Base-by-base conservation (phyloP, 1,284 basidiomycete species). In the Leccinum solheimii region DNA sequence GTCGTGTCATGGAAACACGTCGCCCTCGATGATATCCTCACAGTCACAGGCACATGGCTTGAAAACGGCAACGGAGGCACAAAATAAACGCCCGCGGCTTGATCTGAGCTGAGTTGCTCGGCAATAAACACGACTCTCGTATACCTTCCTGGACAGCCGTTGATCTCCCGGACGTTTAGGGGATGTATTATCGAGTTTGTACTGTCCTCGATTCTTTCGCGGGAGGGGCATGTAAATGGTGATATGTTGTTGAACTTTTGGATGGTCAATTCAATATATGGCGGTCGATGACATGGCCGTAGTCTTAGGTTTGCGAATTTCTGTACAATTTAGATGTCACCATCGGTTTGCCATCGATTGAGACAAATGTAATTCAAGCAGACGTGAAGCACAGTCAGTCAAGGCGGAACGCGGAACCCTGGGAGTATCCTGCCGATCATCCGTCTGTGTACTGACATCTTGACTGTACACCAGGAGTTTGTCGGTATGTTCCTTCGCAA, bases 1-100 rank as follows among this genome's bases (percentile, higher is more conserved):
- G 61, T 87, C 86, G 38, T 81, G 80, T 23, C 81, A 87, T 70
- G 85, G 85, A 27, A 82, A 80, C 38, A 76, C 76, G 59, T 82
- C 86, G 26, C 84, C 86, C 36, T 73, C 76, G 26, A 76, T 72
- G 62, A 69, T 68, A 26, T 72, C 70, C 30, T 69, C 72, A 14
- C 45, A 21, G 9, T 50, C 49, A 16, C 66, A 64, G 54, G 55
- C 56, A 56, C 70, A 65, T 60, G 61, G 50, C 55, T 21, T n/a
- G 58, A 73, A 66, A 48, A 43, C 36, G 14, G 19, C 45, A 3
- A 14, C 38, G 45, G 70, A 75, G 26, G 43, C 32, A 23, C 64
- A 63, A 53, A 64, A 50, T 49, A 72, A 62, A 61, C 48, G 53
- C 19, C 43, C 60, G 10, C 72, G 67, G 14, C 62, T 73, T 61